These are phyloP conservation scores for Cystobasidiaceae sp. DNA, from an alignment of 1,284 basidiomycete genomes.

Conservation along the genomic window DNA sequence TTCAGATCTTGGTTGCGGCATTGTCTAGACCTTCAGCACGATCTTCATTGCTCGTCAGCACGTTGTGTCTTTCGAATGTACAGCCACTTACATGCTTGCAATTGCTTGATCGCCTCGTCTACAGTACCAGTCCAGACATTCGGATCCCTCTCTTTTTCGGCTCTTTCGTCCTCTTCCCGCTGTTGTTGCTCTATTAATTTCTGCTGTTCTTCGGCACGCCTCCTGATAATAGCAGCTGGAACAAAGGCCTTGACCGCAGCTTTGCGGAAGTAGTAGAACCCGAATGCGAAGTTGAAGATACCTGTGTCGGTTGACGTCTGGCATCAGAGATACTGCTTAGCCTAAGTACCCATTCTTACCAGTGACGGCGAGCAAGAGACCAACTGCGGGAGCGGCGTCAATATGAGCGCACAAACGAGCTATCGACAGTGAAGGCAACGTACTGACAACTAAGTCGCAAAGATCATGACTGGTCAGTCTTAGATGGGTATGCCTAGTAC, in stretches of 20 bases:
- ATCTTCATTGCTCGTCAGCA: no score
- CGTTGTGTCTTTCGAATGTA: no score
- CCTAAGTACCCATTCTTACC: not conserved
- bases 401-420: not conserved
- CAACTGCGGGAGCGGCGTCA: not conserved
- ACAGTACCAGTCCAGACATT: not conserved
- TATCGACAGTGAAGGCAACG: no score
- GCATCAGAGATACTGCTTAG: not conserved
- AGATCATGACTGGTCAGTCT: not conserved
- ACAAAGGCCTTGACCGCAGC: conserved; percentile 2
- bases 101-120: conserved; percentile 1
- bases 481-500: not conserved
- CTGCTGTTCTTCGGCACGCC: not conserved
- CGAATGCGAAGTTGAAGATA: conserved; percentile 2
- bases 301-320: not conserved
- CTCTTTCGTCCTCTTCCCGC: not conserved
- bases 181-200: not conserved
- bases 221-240: not conserved
- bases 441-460: not conserved
- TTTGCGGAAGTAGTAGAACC: conserved; percentile 6
- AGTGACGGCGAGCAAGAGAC: not conserved
- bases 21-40: no score
- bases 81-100: not conserved
- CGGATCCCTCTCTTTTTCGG: not conserved
- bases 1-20: no score